Base-by-base conservation (phyloP, 139 green algal species). In the Nannochloris sp. region DNA sequence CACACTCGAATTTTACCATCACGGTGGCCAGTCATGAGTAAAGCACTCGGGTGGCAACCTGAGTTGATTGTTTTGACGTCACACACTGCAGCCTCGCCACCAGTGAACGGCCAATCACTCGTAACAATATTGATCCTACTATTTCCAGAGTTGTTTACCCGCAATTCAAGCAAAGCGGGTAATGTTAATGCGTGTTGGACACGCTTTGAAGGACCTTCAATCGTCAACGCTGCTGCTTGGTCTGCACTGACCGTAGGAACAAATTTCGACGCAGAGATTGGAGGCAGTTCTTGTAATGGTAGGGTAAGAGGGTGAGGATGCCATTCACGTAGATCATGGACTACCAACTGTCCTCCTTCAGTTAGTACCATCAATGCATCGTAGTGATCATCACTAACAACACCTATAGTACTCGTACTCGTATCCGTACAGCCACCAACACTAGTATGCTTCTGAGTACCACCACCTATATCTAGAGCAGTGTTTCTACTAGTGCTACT, bases 271-370 rank as follows among this genome's bases (percentile, higher is more conserved):
- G 51, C 29, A 1, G 75, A 70, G 33, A 80, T 70, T 19, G 71
- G 67, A n/a, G 74, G 75, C 36, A 84, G 59, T 67, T 82, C 76
- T 47, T 83, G 75, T 42, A 80, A 60, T 14, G 75, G 75, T 51
- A 84, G 65, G 8, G 48, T 77, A 23, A 84, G 61, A 24, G 78
- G 78, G 31, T 67, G 64, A n/a, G 80, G 81, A 45, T 79, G 46
- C 38, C 74, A 69, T 2, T 27, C 68, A 12, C 37, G 2, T 12
- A 92, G 62, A 57, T 87, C 70, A 25, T 89, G 74, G 60, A 88
- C 65, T 39, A 86, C 70, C 39, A 93, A 66, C 60, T 91, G 79
- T 0, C 85, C 86, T 24, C 79, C 81, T 56, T 92, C 85, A 31
- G 82, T 83, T 25, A 93, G 70, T 36, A 85, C 71, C 35, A 93